These are phyloP conservation scores for Globisporangium barbulae DNA, from an alignment of 352 stramenopile species.

Conservation along the genomic window DNA sequence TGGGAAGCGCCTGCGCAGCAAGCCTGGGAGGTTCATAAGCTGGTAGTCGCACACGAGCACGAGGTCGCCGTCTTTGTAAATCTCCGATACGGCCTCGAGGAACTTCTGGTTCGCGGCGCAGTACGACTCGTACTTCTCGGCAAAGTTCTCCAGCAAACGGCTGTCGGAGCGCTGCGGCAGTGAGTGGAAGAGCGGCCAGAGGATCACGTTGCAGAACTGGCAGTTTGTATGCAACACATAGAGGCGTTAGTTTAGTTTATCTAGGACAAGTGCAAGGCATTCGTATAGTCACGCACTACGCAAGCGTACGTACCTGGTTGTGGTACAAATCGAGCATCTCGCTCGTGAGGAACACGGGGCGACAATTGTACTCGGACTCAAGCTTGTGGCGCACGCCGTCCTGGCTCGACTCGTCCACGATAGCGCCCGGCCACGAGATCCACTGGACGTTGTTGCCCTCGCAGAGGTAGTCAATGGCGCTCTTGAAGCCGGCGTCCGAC, in stretches of 20 bases:
- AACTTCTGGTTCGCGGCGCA: constrained; percentile 86
- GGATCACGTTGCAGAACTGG: constrained; percentile 87
- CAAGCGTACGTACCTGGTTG: constrained; percentile 40
- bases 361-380: constrained; percentile 80
- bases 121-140: constrained; percentile 87
- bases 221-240: too few species aligned
- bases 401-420: constrained; percentile 77
- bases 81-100: constrained; percentile 71
- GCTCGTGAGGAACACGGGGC: constrained; percentile 77
- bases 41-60: constrained; percentile 90
- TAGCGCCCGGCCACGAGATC: constrained; percentile 86
- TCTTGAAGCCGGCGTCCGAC: constrained; percentile 64
- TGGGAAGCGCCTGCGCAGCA: constrained; percentile 74
- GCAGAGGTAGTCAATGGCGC: constrained; percentile 70
- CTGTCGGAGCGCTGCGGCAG: constrained; percentile 74
- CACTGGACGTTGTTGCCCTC: constrained; percentile 85
- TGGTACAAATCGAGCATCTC: constrained; percentile 85
- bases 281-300: neutral
- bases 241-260: neutral
- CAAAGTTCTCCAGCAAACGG: constrained; percentile 77
- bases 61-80: constrained; percentile 83
- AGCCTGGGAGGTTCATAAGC: constrained; percentile 77
- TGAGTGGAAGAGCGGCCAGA: constrained; percentile 91
- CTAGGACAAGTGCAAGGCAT: neutral
- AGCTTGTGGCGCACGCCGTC: constrained; percentile 71